Evolutionary conservation across 2,329 filamentous ascomycete genomes (phyloP).

Genomic region (Pseudogymnoascus pannorum): DNA sequence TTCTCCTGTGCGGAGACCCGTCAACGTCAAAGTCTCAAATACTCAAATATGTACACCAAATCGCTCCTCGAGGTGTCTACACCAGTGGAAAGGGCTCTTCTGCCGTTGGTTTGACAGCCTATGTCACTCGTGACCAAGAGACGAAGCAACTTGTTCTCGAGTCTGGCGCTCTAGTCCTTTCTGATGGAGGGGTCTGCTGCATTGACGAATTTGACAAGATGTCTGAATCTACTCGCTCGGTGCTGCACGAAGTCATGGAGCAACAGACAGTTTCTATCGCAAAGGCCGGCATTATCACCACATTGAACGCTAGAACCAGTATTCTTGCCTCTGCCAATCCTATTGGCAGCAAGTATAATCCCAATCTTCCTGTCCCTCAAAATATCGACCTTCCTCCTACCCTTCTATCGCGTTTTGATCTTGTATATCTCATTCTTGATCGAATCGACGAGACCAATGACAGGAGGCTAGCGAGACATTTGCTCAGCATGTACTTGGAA

Average conservation of each 20-base stretch:
- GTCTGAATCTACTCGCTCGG: conserved; percentile 66
- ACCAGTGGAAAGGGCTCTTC: conserved; percentile 71
- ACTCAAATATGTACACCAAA: conserved; percentile 92
- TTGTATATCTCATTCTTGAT: conserved; percentile 94
- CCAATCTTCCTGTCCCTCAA: conserved; percentile 88
- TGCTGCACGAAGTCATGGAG: conserved; percentile 75
- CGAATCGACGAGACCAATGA: conserved; percentile 86
- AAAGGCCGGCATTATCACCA: conserved; percentile 74
- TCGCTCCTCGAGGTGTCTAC: conserved; percentile 80
- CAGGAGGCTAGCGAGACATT: conserved; percentile 79
- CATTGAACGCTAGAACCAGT: conserved; percentile 87
- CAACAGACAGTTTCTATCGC: conserved; percentile 73
- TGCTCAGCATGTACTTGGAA: conserved; percentile 94
- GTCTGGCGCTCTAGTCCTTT: conserved; percentile 65
- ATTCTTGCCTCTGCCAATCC: conserved; percentile 97
- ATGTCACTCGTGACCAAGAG: conserved; percentile 67
- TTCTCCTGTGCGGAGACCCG: conserved; percentile 92
- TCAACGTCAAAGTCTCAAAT: conserved; percentile 96
- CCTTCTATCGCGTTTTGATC: conserved; percentile 87
- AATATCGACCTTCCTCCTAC: conserved; percentile 98
- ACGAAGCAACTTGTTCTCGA: conserved; percentile 67
- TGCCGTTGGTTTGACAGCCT: conserved; percentile 70
- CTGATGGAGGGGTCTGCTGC: conserved; percentile 69
- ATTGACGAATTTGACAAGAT: conserved; percentile 79
- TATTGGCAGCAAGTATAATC: conserved; percentile 96